These are phyloP conservation scores for Picocystis sp. DNA, from an alignment of 163 green algal genomes.

Conservation along the genomic window DNA sequence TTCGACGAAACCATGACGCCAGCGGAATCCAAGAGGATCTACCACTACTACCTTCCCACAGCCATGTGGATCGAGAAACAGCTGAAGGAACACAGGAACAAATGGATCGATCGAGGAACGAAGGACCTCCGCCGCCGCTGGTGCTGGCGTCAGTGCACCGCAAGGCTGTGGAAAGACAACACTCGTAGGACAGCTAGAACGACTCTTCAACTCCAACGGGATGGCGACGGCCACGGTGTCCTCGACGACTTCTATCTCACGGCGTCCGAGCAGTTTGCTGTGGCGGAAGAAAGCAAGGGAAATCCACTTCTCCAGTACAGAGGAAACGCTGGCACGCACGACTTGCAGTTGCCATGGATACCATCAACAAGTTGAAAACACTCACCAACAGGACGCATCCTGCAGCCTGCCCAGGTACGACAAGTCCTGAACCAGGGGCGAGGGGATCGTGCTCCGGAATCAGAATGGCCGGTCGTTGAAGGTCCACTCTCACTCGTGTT, in stretches of 20 bases:
- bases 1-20: too few relatives aligned
- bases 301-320: constrained; percentile 73
- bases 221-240: constrained; percentile 54
- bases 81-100: constrained; percentile 37
- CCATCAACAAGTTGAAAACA: constrained; percentile 34
- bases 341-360: constrained; percentile 64
- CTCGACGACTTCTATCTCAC: constrained; percentile 98
- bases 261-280: constrained; percentile 32
- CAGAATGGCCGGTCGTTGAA: constrained; percentile 14
- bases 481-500: constrained; percentile 69
- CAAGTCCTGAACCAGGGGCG: constrained; percentile 46
- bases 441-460: constrained; percentile 15
- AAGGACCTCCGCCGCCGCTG: constrained; percentile 15
- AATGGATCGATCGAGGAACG: constrained; percentile 3
- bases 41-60: constrained; percentile 93
- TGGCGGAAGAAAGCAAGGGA: constrained; percentile 35
- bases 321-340: constrained; percentile 85
- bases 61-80: constrained; percentile 76
- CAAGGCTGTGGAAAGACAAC: constrained; percentile 97
- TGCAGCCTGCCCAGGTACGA: constrained; percentile 57
- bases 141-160: constrained; percentile 77
- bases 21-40: constrained; percentile 24
- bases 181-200: constrained; percentile 69
- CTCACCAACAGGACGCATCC: neutral
- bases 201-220: constrained; percentile 47